Percentiles rank a stretch among this genome's conserved stretches.
These are phyloP conservation scores for Chlamydomonas sp. DNA, from an alignment of 139 green algal species.

Conservation along the genomic window DNA sequence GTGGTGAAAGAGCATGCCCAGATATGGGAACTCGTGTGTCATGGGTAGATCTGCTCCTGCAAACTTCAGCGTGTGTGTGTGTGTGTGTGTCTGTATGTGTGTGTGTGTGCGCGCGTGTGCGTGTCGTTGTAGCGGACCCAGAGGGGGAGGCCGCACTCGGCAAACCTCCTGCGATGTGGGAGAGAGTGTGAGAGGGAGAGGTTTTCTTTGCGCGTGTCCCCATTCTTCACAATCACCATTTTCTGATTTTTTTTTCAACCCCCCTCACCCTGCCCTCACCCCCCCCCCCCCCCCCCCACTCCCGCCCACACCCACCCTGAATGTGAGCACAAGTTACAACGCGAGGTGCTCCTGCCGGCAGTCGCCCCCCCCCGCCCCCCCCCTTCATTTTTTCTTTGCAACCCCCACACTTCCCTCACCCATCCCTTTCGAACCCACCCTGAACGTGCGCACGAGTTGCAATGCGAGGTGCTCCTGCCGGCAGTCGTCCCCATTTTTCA, in stretches of 20 bases:
- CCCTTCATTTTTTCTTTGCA: too few relatives aligned
- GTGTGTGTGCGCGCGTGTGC: not conserved
- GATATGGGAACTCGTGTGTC: too few relatives aligned
- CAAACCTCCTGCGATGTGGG: slow-evolving; percentile 74
- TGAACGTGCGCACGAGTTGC: slow-evolving; percentile 83
- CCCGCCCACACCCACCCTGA: slow-evolving; percentile 23
- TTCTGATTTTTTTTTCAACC: too few relatives aligned
- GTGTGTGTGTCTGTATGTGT: not conserved
- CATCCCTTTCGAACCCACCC: not conserved
- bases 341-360: slow-evolving; percentile 95
- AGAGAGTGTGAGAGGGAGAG: slow-evolving; percentile 91
- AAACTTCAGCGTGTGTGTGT: too few relatives aligned
- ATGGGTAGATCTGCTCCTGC: too few relatives aligned
- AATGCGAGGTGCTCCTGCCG: slow-evolving; percentile 93
- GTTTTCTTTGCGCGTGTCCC: slow-evolving; percentile 93
- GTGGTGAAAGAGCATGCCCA: too few relatives aligned
- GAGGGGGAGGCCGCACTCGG: slow-evolving; percentile 71
- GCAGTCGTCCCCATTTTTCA: slow-evolving; percentile 98
- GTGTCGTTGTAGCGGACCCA: slow-evolving; percentile 77
- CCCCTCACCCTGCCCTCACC: too few relatives aligned
- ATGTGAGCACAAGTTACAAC: slow-evolving; percentile 83
- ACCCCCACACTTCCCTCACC: not conserved
- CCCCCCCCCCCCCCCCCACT: not conserved
- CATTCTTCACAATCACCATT: slow-evolving; percentile 95
- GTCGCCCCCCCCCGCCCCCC: too few relatives aligned